phyloP scores from a whole-genome alignment of 2,329 filamentous ascomycete species.

The Amauroascus niger region DNA sequence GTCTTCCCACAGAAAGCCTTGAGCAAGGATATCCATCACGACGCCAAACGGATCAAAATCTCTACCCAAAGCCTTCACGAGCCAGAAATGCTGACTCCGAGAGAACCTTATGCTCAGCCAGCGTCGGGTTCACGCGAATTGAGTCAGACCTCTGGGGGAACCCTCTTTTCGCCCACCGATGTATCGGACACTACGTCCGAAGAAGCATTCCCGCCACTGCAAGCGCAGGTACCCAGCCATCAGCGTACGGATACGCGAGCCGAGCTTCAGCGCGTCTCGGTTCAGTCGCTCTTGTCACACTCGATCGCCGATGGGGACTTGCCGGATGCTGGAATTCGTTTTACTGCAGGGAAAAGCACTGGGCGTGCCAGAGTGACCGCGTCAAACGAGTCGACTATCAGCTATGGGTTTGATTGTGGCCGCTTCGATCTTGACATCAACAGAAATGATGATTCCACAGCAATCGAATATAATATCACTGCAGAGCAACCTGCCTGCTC shows the following conservation, averaged over 20 bases:
- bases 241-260: constrained; percentile 20
- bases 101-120: neutral
- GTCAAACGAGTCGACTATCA: constrained; percentile 27
- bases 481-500: constrained; percentile 10
- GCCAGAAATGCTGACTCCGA: neutral
- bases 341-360: neutral
- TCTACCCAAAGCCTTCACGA: neutral
- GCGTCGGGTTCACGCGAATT: neutral
- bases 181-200: constrained; percentile 7
- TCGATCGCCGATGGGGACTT: constrained; percentile 22
- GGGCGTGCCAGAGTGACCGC: neutral
- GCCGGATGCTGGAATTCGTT: neutral
- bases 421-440: constrained; percentile 59
- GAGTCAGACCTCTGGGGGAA: neutral
- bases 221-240: neutral
- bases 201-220: neutral
- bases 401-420: constrained; percentile 63
- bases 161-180: constrained; percentile 3
- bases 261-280: constrained; percentile 49
- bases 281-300: constrained; percentile 54
- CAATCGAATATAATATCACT: constrained; percentile 39
- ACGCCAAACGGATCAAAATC: constrained; percentile 7
- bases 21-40: neutral
- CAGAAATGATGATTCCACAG: constrained; percentile 58
- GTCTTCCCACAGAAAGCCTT: neutral